These are phyloP conservation scores for Dryas drummondii DNA, from an alignment of 306 rosid species.

Conservation along the genomic window DNA sequence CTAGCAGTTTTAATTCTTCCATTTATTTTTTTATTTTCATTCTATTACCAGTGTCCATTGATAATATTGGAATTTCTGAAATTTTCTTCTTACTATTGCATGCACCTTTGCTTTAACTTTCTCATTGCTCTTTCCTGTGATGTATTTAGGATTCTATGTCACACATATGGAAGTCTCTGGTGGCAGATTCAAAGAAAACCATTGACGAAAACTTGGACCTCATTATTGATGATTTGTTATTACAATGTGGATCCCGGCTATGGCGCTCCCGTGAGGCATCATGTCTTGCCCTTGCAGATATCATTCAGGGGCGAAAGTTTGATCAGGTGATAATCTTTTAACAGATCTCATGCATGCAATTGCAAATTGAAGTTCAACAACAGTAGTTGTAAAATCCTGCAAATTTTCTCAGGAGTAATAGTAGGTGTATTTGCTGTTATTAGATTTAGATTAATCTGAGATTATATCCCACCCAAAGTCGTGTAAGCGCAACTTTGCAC, in stretches of 20 bases:
- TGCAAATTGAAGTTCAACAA: neutral
- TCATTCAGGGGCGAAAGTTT: constrained; percentile 85
- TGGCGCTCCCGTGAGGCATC: constrained; percentile 98
- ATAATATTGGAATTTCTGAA: neutral
- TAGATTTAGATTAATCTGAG: constrained; percentile 4
- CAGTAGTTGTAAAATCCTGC: neutral
- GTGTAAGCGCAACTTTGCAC: neutral
- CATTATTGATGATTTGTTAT: constrained; percentile 72
- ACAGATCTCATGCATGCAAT: neutral
- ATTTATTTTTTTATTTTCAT: neutral
- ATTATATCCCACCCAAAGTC: neutral
- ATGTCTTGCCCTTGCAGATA: constrained; percentile 88
- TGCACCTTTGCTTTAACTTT: constrained; percentile 24
- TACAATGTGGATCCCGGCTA: constrained; percentile 92
- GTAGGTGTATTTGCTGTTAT: neutral
- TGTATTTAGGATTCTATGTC: constrained; percentile 87
- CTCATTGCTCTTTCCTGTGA: constrained; percentile 23
- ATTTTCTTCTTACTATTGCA: neutral
- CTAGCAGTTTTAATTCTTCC: neutral
- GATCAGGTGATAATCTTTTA: constrained; percentile 51
- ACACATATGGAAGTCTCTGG: constrained; percentile 96
- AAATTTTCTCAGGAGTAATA: neutral
- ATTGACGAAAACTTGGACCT: constrained; percentile 82
- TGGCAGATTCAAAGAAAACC: constrained; percentile 88
- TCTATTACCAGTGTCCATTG: neutral